Base-by-base conservation (phyloP, 257 asterid genomes). In the Jacaranda mimosifolia region DNA sequence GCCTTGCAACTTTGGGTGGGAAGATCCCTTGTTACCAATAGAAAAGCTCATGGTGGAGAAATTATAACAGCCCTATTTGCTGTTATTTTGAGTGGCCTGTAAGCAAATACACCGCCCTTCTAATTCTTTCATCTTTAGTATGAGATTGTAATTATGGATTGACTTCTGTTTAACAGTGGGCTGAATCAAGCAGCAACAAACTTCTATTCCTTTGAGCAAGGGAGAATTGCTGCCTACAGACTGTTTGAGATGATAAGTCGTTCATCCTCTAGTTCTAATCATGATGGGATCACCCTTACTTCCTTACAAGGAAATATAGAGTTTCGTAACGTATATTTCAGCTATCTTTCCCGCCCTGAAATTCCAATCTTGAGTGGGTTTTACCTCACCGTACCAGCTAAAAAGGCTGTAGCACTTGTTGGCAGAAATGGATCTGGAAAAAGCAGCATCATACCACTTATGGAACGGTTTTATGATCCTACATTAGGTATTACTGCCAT, bases 1-100 rank as follows among this genome's bases (percentile, higher is more conserved):
- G 96, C 99, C 70, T 84, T 96, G 88, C 99, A 96, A 89, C 97
- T 96, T 79, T 96, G 99, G 99, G 98, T 93, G 72, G 99, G 99
- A 79, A 90, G 98, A 81, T 88, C 92, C 79, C 89, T 96, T 71
- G 97, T 96, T 74, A 81, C 77, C 5, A 87, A 85, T 55, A 88
- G 89, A 64, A 90, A 66, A 84, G 97, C 98, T 79, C 96, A 96
- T 68, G 99, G 99, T 7, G 99, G 99, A 78, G 93, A 92, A 86
- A 90, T 96, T 67, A 73, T 96, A 71, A 88, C 98, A 53, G 98
- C 99, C 60, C 83, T 96, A 51, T 96, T 96, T 88, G 95, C 98
- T 87, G 91, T 96, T 76, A 96, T 96, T 80, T 81, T 96, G 84
- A 96, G 99, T 83, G 99, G 99, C 94, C 99, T 96, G 99, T 96